Base-by-base conservation (phyloP, 2,329 filamentous ascomycete genomes). In the Colletotrichum sp. region DNA sequence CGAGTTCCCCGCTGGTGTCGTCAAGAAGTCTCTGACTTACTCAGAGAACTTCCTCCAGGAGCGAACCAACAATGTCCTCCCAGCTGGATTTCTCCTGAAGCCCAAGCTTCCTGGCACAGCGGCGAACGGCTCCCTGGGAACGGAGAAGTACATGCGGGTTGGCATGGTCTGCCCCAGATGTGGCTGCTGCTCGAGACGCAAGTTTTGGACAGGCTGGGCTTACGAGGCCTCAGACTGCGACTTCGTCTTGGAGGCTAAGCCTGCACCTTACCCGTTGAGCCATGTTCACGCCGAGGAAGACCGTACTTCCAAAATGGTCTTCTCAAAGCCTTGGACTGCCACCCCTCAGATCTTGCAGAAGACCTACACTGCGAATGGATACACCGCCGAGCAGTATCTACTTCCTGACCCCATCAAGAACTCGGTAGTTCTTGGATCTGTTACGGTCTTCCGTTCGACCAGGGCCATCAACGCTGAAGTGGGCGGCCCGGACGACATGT, bases 161-260 rank as follows among this genome's bases (percentile, higher is more conserved):
- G 94, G 94, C 0, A 90, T 95, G 62, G 90, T 94, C 3, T 96
- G 94, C 78, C 91, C 91, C 0, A 75, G 84, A 2, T 96, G 94
- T 77, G 84, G 87, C 0, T 88, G 90, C 55, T 94, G 93, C 78
- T 91, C 88, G 56, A 87, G 91, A 4, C 88, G 94, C 2, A 85
- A 89, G 16, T 82, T 87, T 28, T 96, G 93, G 92, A 84, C 83
- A 7, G 87, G 88, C 2, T 95, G 93, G 93, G 82, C 85, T 30
- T 96, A 93, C 75, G 85, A 88, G 58, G 90, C 87, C 16, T 77
- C 78, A 0, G 78, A 78, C 2, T 94, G 92, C 78, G 81, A 80
- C 3, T 94, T 88, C 65, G 80, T 79, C 13, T 83, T 88, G 48
- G 76, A 77, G 2, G 77, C 86, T 78, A 8, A 79, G 73, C 74